phyloP scores from a whole-genome alignment of 495 filamentous ascomycete genomes.

The Penicillium turbatum region DNA sequence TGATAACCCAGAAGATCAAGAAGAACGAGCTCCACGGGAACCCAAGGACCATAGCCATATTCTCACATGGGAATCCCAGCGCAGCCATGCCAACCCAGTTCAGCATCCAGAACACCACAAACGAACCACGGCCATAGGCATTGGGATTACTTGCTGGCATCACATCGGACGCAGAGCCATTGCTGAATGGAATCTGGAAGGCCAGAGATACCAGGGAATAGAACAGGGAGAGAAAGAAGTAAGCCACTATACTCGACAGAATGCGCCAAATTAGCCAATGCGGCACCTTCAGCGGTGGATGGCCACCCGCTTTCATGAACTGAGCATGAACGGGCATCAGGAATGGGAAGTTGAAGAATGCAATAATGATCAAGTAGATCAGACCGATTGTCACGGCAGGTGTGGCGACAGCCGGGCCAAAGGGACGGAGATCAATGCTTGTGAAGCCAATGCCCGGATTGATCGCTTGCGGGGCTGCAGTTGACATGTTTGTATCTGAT shows the following conservation, averaged over 20 bases:
- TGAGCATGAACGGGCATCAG: slow-evolving; percentile 63
- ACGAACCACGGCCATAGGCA: slow-evolving; percentile 57
- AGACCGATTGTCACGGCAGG: slow-evolving; percentile 62
- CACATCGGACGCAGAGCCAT: slow-evolving; percentile 39
- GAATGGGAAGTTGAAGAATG: slow-evolving; percentile 70
- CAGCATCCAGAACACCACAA: slow-evolving; percentile 71
- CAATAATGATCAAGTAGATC: slow-evolving; percentile 70
- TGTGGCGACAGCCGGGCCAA: slow-evolving; percentile 50
- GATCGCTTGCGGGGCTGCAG: slow-evolving; percentile 50
- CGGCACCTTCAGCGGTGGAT: slow-evolving; percentile 55
- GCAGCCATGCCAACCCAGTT: slow-evolving; percentile 69
- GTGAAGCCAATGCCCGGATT: slow-evolving; percentile 62
- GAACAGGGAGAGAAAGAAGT: slow-evolving; percentile 62
- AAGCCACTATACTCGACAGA: slow-evolving; percentile 54
- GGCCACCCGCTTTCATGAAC: slow-evolving; percentile 46
- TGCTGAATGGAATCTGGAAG: slow-evolving; percentile 60
- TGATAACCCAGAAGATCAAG: slow-evolving; percentile 75
- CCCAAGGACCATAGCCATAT: slow-evolving; percentile 66
- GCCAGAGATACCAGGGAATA: slow-evolving; percentile 64
- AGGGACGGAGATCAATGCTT: slow-evolving; percentile 58
- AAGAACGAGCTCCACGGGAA: slow-evolving; percentile 65
- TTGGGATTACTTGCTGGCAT: slow-evolving; percentile 46
- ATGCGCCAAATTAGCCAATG: slow-evolving; percentile 62
- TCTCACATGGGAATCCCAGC: slow-evolving; percentile 65
- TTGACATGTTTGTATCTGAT: slow-evolving; percentile 31